Evolutionary conservation across 352 stramenopile species (phyloP).

Genomic region (Phytophthora megakarya): DNA sequence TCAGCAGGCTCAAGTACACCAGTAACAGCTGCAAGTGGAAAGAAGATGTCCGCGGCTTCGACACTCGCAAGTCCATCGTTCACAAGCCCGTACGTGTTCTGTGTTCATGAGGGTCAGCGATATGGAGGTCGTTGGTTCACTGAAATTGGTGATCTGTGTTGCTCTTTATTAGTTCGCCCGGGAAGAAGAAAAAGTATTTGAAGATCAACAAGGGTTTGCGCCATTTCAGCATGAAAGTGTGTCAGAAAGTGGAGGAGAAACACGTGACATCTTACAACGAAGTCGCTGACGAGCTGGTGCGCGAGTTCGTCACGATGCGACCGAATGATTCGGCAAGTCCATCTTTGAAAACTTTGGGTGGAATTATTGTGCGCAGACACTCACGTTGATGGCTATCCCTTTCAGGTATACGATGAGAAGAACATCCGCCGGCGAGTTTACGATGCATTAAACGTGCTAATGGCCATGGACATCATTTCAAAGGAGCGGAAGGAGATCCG

Average conservation of each 20-base stretch:
- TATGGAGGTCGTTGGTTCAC: neutral
- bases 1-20: slow-evolving; percentile 13
- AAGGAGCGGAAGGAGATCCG: slow-evolving; percentile 96
- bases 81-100: slow-evolving; percentile 69
- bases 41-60: slow-evolving; percentile 18
- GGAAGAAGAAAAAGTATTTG: slow-evolving; percentile 79
- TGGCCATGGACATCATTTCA: slow-evolving; percentile 98
- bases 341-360: slow-evolving; percentile 4
- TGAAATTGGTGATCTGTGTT: slow-evolving; percentile 11
- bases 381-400: slow-evolving; percentile 3
- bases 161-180: slow-evolving; percentile 44
- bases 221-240: slow-evolving; percentile 97
- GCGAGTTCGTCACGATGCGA: slow-evolving; percentile 88
- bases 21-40: slow-evolving; percentile 13
- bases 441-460: slow-evolving; percentile 97
- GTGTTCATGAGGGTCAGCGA: neutral
- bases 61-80: slow-evolving; percentile 51
- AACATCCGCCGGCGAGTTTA: slow-evolving; percentile 97
- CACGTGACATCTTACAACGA: slow-evolving; percentile 96
- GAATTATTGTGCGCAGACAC: too few relatives aligned
- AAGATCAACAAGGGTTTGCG: slow-evolving; percentile 93
- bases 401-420: slow-evolving; percentile 91
- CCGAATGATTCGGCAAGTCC: slow-evolving; percentile 66
- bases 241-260: slow-evolving; percentile 97
- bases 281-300: slow-evolving; percentile 93